phyloP scores from a whole-genome alignment of 768 basidiomycete species.

The Lentinula lateritia region DNA sequence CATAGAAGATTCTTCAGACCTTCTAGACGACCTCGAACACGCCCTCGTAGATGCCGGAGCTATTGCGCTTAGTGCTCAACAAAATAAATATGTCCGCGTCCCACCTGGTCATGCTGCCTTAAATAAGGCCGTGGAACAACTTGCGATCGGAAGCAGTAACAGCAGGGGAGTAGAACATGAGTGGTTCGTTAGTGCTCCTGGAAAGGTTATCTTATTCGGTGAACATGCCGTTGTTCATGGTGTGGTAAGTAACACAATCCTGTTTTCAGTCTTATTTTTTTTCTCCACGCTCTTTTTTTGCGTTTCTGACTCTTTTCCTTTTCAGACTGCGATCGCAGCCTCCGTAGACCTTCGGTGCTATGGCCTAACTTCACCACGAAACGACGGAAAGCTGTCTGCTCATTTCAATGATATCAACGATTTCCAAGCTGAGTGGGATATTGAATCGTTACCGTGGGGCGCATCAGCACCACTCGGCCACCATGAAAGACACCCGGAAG shows the following conservation, averaged over 20 bases:
- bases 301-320: slow-evolving; percentile 10
- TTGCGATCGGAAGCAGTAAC: slow-evolving; percentile 34
- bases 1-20: slow-evolving; percentile 91
- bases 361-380: slow-evolving; percentile 70
- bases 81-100: slow-evolving; percentile 44
- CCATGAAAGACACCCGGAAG: slow-evolving; percentile 52
- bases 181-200: slow-evolving; percentile 92
- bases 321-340: slow-evolving; percentile 88
- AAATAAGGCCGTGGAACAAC: slow-evolving; percentile 62
- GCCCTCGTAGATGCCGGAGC: slow-evolving; percentile 91
- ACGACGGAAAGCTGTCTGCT: slow-evolving; percentile 66
- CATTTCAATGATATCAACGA: slow-evolving; percentile 75
- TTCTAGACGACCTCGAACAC: slow-evolving; percentile 91
- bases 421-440: slow-evolving; percentile 78
- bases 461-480: slow-evolving; percentile 48
- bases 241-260: slow-evolving; percentile 54
- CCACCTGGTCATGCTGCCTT: slow-evolving; percentile 25
- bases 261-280: slow-evolving; percentile 8
- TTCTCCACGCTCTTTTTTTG: neutral
- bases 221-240: slow-evolving; percentile 99
- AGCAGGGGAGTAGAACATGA: slow-evolving; percentile 37
- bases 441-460: slow-evolving; percentile 76
- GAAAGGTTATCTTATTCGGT: slow-evolving; percentile 96
- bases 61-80: slow-evolving; percentile 52
- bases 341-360: slow-evolving; percentile 95